Evolutionary conservation across 78 protist genomes (phyloP), one percentile per base, ranked within the genome.

Genomic region (Emiliania huxleyi): DNA sequence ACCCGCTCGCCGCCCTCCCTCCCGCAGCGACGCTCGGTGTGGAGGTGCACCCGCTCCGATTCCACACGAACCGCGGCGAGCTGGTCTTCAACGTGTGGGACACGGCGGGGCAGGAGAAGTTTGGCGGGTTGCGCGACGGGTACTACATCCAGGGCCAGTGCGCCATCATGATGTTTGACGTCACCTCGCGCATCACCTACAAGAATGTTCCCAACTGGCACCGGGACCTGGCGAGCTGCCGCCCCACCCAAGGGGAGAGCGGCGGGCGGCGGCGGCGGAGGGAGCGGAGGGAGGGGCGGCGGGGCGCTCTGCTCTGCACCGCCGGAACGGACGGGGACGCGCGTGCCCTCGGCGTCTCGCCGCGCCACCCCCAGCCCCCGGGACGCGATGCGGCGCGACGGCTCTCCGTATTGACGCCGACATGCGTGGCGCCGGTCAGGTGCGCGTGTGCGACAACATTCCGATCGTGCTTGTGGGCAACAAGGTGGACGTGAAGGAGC

Each of bases 71-170:
- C 95, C 95, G 87, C 69, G 99, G 99, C 69, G 90, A 85, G 46
- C 93, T 99, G 89, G 1, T 40, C 44, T 98, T 99, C 98, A 97
- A 99, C 96, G 97, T 96, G 69, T 99, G 99, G 99, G 99, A 99
- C 94, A 99, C 99, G 8, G 99, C 99, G 25, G 99, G 99, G n/a
- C 99, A 98, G 96, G 99, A 99, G 96, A 97, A 98, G 96, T 99
- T 98, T 91, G 99, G 99, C 22, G 99, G 99, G 35, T 95, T 99
- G 40, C 97, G 99, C 79, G 99, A 98, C 87, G 99, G 99, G 46
- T 98, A 98, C 96, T 99, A 98, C 93, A 95, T 96, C 89, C 96
- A 98, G 88, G 99, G 99, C 52, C 96, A 98, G 87, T 95, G 98
- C 90, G 99, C 99, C 84, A 98, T 99, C 93, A 97, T 99, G 95